phyloP scores from a whole-genome alignment of 2,329 filamentous ascomycete species.

The Fusarium musae region DNA sequence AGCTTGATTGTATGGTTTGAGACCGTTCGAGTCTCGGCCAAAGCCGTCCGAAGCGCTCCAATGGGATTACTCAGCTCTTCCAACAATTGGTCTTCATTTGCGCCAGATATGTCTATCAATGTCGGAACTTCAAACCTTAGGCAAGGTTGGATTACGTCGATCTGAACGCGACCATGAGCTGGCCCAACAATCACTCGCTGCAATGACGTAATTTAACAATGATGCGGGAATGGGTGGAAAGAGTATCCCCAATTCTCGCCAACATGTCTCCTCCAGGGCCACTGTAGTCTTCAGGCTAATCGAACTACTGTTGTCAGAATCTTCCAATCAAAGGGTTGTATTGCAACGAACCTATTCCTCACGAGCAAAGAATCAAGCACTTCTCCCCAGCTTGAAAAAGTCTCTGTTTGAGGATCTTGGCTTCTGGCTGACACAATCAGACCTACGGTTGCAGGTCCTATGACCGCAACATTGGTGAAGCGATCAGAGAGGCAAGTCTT shows the following conservation, averaged over 20 bases:
- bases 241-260: not conserved
- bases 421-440: not conserved
- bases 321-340: not conserved
- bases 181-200: not conserved
- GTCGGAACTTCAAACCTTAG: not conserved
- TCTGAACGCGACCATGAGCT: not conserved
- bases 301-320: not conserved
- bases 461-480: not conserved
- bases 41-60: not conserved
- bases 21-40: not conserved
- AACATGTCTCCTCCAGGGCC: not conserved
- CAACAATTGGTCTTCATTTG: too few species aligned
- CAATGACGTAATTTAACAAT: fast-evolving
- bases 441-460: not conserved
- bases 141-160: fast-evolving
- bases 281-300: not conserved
- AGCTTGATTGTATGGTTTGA: not conserved
- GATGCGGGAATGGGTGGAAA: fast-evolving
- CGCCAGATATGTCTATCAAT: not conserved
- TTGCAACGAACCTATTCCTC: fast-evolving
- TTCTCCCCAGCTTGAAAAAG: not conserved
- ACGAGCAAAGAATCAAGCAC: too few species aligned
- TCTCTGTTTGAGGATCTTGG: fast-evolving
- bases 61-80: not conserved
- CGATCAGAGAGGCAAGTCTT: too few species aligned